These are phyloP conservation scores for Ogataea pini DNA, from an alignment of 805 yeast species.

Conservation along the genomic window DNA sequence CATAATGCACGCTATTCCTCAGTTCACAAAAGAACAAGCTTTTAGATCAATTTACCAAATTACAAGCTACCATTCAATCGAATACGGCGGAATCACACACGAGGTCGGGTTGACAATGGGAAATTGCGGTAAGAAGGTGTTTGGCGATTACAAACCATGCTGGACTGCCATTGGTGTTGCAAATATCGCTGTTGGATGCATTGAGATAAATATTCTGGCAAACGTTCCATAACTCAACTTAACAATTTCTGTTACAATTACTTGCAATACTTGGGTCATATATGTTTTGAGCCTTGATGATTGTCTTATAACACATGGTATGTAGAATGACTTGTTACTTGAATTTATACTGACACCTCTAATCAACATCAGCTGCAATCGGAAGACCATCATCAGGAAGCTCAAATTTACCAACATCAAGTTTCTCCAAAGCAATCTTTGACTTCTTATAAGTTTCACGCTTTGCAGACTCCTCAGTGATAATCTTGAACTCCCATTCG, in stretches of 20 bases:
- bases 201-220: conserved; percentile 16
- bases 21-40: conserved; percentile 15
- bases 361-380: conserved; percentile 8
- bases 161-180: conserved; percentile 16
- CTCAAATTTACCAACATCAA: background rate
- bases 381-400: conserved; percentile 6
- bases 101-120: conserved; percentile 11
- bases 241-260: no score
- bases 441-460: conserved; percentile 6
- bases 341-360: no score
- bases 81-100: conserved; percentile 17
- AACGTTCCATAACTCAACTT: conserved; percentile 11
- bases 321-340: no score
- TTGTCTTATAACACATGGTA: no score
- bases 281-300: no score
- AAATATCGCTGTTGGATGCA: conserved; percentile 14
- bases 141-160: conserved; percentile 17
- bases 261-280: no score
- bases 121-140: conserved; percentile 9
- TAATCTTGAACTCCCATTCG: conserved; percentile 11
- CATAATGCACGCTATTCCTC: conserved; percentile 16
- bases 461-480: conserved; percentile 5
- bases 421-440: conserved; percentile 1
- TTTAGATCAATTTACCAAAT: conserved; percentile 16
- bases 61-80: conserved; percentile 14